Evolutionary conservation across 179 eudicot species (phyloP).

Genomic region (Silene noctiflora): DNA sequence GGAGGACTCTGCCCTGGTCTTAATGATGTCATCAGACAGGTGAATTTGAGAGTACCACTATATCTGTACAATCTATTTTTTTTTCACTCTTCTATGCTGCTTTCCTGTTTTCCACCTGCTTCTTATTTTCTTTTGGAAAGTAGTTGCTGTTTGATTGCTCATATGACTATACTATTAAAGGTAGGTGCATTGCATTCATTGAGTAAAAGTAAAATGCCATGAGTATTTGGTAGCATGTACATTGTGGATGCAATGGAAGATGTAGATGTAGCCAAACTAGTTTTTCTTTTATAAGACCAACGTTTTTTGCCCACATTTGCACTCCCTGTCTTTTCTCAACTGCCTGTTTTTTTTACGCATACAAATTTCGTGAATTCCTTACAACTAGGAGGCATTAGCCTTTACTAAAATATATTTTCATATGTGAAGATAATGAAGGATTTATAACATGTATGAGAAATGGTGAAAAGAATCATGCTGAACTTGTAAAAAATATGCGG

Average conservation of each 20-base stretch:
- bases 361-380: not conserved
- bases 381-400: not conserved
- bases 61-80: not conserved
- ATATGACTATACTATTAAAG: not conserved
- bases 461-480: too few relatives aligned
- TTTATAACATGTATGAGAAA: conserved; percentile 8
- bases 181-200: not conserved
- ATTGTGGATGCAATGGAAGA: not conserved
- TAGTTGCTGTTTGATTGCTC: not conserved
- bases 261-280: not conserved
- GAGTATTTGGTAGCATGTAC: not conserved
- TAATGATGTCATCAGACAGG: conserved; percentile 96
- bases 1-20: conserved; percentile 99
- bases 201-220: not conserved
- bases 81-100: not conserved
- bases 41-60: conserved; percentile 15
- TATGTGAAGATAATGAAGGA: not conserved
- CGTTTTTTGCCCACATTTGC: not conserved
- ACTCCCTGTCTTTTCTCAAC: not conserved
- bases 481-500: not conserved
- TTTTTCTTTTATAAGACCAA: not conserved
- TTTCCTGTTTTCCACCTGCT: not conserved
- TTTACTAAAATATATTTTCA: not conserved
- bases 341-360: not conserved
- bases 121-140: not conserved